A percentile compares a stretch with the other conserved stretches of the same genome.
Conservation (phyloP, 148 eudicot species). For the Fagopyrum tataricum region DNA sequence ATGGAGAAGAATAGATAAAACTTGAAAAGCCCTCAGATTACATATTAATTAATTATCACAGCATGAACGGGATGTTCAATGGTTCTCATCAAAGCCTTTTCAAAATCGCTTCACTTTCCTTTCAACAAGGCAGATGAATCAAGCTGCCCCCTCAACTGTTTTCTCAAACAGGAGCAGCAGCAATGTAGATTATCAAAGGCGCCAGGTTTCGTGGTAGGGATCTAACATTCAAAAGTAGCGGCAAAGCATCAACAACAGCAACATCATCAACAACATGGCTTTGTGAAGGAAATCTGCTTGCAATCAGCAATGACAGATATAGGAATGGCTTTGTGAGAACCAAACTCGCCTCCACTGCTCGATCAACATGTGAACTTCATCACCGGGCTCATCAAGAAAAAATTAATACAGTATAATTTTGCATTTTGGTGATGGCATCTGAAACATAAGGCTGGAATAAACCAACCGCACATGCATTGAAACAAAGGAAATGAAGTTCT, state of each 20-base stretch:
- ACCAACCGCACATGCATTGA: no score
- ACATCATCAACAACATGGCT: neutral
- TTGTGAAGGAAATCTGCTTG: neutral
- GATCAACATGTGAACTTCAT: neutral
- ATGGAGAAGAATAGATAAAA: neutral
- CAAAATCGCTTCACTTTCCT: neutral
- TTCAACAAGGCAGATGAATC: neutral
- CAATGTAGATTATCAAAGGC: neutral
- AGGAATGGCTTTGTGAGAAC: neutral
- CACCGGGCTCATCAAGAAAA: neutral
- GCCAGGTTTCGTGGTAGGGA: neutral
- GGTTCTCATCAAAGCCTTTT: neutral
- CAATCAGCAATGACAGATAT: neutral
- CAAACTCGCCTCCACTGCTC: conserved; percentile 8
- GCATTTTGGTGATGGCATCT: neutral
- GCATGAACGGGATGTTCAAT: neutral
- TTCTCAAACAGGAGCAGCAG: conserved; percentile 13
- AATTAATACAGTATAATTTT: neutral
- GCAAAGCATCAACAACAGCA: neutral
- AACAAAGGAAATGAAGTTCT: neutral
- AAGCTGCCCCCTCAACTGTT: conserved; percentile 11
- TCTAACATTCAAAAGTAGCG: neutral
- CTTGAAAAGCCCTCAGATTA: neutral
- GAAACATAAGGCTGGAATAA: no score
- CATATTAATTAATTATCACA: neutral